Base-by-base conservation (phyloP, 257 asterid species). In the Eustoma russellianum region DNA sequence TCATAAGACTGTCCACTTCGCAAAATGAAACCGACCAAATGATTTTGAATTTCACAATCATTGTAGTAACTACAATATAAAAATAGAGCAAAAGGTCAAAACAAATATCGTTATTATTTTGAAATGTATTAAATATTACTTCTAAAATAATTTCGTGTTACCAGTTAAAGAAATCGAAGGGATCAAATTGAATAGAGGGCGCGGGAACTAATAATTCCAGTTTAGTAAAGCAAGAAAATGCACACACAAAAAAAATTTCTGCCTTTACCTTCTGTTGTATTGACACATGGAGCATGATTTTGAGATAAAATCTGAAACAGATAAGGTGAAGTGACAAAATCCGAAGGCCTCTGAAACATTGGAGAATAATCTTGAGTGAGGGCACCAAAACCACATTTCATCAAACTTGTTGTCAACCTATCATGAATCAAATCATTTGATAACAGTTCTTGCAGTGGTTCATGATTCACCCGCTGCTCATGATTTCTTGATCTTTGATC, bases 181-280 rank as follows among this genome's bases (percentile, higher is more conserved):
- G 5, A 12, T 8, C 6, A 9, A n/a, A n/a, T n/a, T n/a, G n/a
- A n/a, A n/a, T n/a, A n/a, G n/a, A n/a, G n/a, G n/a, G n/a, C n/a
- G n/a, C n/a, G n/a, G n/a, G n/a, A n/a, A n/a, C n/a, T n/a, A n/a
- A 12, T 3, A 5, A 24, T 0, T 8, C 7, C 10, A 38, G n/a
- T n/a, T n/a, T 4, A 5, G 13, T 11, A 46, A 57, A 18, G 13
- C 16, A 0, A 33, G 10, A 7, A 12, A 17, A 19, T 5, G 11
- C 5, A 19, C 8, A 7, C 9, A 13, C 5, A 17, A n/a, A 5
- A 53, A 0, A 0, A 2, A 3, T 41, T 1, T 6, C 45, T 19
- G 9, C 13, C 46, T 38, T 28, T 80, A 77, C 84, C 83, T 75
- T 70, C 56, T 59, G 62, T 62, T 6, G 58, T 66, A 49, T 56